Evolutionary conservation across 352 stramenopile genomes (phyloP), one percentile per base, ranked within the genome.

Genomic region (Phytopythium vexans): DNA sequence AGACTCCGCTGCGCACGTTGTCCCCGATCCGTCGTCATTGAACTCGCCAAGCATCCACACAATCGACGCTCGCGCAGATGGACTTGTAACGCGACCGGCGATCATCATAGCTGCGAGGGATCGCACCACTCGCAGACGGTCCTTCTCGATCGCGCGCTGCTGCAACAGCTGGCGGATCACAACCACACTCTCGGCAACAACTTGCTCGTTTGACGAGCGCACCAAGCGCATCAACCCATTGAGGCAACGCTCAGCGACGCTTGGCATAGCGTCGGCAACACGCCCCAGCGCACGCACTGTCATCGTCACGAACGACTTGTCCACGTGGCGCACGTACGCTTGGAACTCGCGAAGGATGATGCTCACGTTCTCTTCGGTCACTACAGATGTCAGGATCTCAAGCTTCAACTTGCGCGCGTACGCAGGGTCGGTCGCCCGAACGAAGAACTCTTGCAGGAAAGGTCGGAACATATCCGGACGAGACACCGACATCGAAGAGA

Each of bases 361-460:
- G 51, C 89, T 85, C 48, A 98, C 94, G 15, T 96, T 97, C 48
- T 94, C 86, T 35, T 94, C 74, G 38, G 96, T 95, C 15, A 95
- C 91, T 8, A 99, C 57, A 3, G 86, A 80, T 11, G 92, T 96
- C 50, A 99, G 68, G 52, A 99, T 98, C 70, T 99, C 96, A 8
- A 99, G 84, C 81, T 99, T 99, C 49, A 99, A 87, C 49, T 98
- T 90, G 33, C 95, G 84, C 10, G 95, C 96, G 64, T 98, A 99
- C 0, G 83, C 86, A 14, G 96, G 92, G 66, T 99, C 97, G 12
- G 94, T 94, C 32, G 94, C 92, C 47, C 94, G 71, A 1, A 99
- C 95, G 64, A 99, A 99, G 64, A 99, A 99, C 59, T 99, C 94
- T 55, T 95, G 78, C 37, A 99, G 70, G 67, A 98, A 98, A 8